Evolutionary conservation across 2,329 filamentous ascomycete species (phyloP), one percentile per base, ranked within the genome.

Genomic region (Aspergillus fumigatus): DNA sequence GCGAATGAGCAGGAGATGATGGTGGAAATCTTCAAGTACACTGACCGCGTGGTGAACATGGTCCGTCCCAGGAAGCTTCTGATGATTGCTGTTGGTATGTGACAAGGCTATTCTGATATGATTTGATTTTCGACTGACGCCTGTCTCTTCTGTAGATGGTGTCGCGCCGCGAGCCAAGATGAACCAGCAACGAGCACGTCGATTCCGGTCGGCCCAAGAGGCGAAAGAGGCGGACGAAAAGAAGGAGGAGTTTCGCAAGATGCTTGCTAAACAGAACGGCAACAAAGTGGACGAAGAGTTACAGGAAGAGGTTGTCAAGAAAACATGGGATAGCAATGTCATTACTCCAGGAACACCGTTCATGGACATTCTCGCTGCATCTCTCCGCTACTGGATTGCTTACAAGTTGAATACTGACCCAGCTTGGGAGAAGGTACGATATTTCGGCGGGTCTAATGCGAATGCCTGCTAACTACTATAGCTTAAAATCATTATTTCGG

Each of bases 1-100:
- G 89, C 88, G 69, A 93, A 94, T 59, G 94, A 99, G 78, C 91
- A 96, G 73, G 94, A 97, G 77, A 99, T 99, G 94, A 99, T 99
- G 94, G 74, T 97, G 67, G 95, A 95, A 70, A 87, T 99, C 59
- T 99, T 99, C 81, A 90, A 88, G 71, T 99, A 99, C 76, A 99
- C 94, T n/a, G 92, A 99, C 71, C 88, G 94, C 58, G 92, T 99
- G 25, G 90, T 99, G 64, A 97, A 96, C 73, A 99, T 99, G 93
- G 93, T 96, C 63, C 89, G 94, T 59, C 94, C 94, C 9, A 87
- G 94, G 66, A 97, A 97, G 77, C 79, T 99, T 50, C 83, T 99
- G 55, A 94, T 97, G 89, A 97, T 99, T 70, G 94, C 94, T 68
- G 92, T 99, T 72, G 89, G 89, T 92, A 71, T 61, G 62, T 67